Evolutionary conservation across 139 green algal genomes (phyloP).

Genomic region (Coelastrella sp.): DNA sequence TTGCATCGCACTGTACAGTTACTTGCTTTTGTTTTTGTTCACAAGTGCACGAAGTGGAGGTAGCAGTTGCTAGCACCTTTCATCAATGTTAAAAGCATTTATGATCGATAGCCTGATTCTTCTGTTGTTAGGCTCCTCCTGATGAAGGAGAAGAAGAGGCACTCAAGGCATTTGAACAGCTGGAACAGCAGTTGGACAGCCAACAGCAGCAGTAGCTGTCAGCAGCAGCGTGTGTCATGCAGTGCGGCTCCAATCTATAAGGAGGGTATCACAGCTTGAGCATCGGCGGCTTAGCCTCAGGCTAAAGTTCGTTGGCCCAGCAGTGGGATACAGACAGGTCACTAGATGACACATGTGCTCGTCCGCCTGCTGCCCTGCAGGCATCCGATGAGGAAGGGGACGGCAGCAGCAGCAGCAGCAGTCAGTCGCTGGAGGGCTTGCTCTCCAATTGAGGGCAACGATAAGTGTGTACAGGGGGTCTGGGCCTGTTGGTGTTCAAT

Average conservation of each 20-base stretch:
- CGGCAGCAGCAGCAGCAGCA: slow-evolving; percentile 2
- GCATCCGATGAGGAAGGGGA: background rate
- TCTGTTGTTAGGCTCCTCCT: slow-evolving; percentile 66
- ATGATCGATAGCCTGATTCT: background rate
- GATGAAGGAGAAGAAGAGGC: slow-evolving; percentile 83
- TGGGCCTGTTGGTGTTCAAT: no score
- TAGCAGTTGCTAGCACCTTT: no score
- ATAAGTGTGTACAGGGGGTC: no score
- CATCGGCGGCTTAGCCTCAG: no score
- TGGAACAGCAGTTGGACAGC: slow-evolving; percentile 69
- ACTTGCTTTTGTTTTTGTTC: no score
- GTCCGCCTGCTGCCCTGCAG: slow-evolving; percentile 4
- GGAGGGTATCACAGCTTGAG: background rate
- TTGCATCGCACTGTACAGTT: no score
- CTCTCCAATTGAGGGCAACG: slow-evolving; percentile 2
- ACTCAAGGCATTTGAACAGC: slow-evolving; percentile 76
- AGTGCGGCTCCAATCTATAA: background rate
- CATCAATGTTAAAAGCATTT: no score
- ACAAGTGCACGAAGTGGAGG: no score
- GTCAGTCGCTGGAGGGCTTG: background rate
- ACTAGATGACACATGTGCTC: background rate
- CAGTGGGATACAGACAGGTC: no score
- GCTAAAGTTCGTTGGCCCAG: no score
- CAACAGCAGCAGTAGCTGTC: slow-evolving; percentile 19
- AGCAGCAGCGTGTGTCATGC: no score